phyloP scores from a whole-genome alignment of 495 filamentous ascomycete species.

The Penicillium bialowiezense region DNA sequence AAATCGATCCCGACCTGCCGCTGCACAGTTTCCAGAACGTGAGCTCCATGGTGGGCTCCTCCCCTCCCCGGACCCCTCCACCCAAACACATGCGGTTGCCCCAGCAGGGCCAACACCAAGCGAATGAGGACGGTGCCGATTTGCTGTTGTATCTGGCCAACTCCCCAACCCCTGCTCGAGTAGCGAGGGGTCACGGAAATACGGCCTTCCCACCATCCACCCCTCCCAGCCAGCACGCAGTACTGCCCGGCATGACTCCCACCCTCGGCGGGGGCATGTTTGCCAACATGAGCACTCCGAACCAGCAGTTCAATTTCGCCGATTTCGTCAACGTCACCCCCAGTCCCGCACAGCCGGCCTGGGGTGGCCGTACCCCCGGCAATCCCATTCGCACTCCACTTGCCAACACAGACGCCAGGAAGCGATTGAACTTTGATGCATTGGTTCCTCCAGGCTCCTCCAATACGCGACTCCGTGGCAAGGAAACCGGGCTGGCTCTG shows the following conservation, averaged over 20 bases:
- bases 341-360: slow-evolving; percentile 84
- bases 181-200: slow-evolving; percentile 32
- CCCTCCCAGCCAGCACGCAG: slow-evolving; percentile 75
- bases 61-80: slow-evolving; percentile 77
- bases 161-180: slow-evolving; percentile 78
- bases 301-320: slow-evolving; percentile 83
- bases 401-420: slow-evolving; percentile 52
- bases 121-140: slow-evolving; percentile 82
- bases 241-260: slow-evolving; percentile 63
- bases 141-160: slow-evolving; percentile 88
- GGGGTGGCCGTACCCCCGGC: slow-evolving; percentile 58
- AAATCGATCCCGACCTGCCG: slow-evolving; percentile 69
- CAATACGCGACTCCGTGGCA: slow-evolving; percentile 30
- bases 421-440: slow-evolving; percentile 66
- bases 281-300: slow-evolving; percentile 54
- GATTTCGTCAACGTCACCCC: slow-evolving; percentile 98
- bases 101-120: slow-evolving; percentile 41
- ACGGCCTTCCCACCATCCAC: slow-evolving; percentile 74
- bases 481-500: slow-evolving; percentile 33
- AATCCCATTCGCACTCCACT: slow-evolving; percentile 59
- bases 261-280: slow-evolving; percentile 67
- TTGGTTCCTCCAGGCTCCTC: slow-evolving; percentile 51
- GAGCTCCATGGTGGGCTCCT: slow-evolving; percentile 59
- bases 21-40: slow-evolving; percentile 67
- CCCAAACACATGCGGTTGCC: slow-evolving; percentile 58